Evolutionary conservation across 257 asterid species (phyloP).

Genomic region (Primulina huaijiensis): DNA sequence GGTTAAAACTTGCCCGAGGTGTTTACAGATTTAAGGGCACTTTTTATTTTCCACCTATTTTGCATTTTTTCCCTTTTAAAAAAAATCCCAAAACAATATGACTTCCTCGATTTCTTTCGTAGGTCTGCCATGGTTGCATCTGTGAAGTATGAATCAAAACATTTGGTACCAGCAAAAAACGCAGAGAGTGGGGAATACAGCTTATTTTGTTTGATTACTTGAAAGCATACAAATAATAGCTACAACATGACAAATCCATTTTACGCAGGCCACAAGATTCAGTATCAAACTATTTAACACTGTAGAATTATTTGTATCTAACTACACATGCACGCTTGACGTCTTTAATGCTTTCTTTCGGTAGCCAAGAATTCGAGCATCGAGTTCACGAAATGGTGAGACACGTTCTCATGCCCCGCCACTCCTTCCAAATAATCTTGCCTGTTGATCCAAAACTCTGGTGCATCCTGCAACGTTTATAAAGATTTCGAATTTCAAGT

Average conservation of each 20-base stretch:
- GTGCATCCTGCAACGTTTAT: constrained; percentile 74
- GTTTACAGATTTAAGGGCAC: no score
- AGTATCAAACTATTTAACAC: neutral
- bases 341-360: constrained; percentile 5
- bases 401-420: constrained; percentile 57
- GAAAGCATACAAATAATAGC: no score
- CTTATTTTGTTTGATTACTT: no score
- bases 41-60: no score
- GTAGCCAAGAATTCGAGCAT: neutral
- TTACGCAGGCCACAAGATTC: neutral
- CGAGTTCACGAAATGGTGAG: neutral
- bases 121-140: no score
- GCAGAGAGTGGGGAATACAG: no score
- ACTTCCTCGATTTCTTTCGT: no score
- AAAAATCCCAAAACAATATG: no score
- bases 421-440: constrained; percentile 97
- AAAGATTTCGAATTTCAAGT: constrained; percentile 1
- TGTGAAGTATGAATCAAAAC: no score
- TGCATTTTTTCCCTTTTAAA: no score
- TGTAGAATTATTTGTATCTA: neutral
- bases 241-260: neutral
- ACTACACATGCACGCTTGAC: constrained; percentile 13
- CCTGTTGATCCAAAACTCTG: constrained; percentile 94
- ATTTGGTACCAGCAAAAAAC: no score
- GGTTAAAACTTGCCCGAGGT: no score